Evolutionary conservation across 2,329 filamentous ascomycete genomes (phyloP).

Genomic region (Diatrype stigma): DNA sequence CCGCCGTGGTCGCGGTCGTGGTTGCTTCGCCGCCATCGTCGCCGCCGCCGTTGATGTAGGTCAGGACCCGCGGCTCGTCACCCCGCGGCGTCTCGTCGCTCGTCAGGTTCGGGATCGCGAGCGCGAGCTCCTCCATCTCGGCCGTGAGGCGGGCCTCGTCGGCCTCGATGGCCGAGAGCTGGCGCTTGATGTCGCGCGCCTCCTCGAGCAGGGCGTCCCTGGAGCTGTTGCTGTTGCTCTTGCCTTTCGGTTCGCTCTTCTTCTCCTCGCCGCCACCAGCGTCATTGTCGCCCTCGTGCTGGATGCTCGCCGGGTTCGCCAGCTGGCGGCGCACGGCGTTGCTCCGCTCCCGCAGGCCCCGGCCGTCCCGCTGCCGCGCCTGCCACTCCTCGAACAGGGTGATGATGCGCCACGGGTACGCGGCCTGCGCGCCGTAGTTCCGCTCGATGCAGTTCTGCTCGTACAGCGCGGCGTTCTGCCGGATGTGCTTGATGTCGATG

Average conservation of each 20-base stretch:
- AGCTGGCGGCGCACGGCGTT: slow-evolving; percentile 60
- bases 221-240: not conserved
- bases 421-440: slow-evolving; percentile 65
- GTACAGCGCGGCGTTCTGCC: slow-evolving; percentile 76
- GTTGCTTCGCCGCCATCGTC: not conserved
- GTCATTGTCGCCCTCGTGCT: slow-evolving; percentile 39
- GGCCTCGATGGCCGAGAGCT: slow-evolving; percentile 56
- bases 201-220: slow-evolving; percentile 54
- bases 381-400: slow-evolving; percentile 55
- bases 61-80: slow-evolving; percentile 59
- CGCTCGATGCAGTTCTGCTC: slow-evolving; percentile 77
- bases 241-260: slow-evolving; percentile 18
- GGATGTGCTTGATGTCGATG: slow-evolving; percentile 86
- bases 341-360: slow-evolving; percentile 59
- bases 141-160: slow-evolving; percentile 54
- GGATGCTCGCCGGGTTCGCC: slow-evolving; percentile 44
- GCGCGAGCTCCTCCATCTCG: slow-evolving; percentile 71
- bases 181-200: slow-evolving; percentile 60
- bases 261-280: slow-evolving; percentile 17
- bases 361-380: slow-evolving; percentile 55
- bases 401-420: slow-evolving; percentile 53
- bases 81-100: slow-evolving; percentile 71
- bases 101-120: slow-evolving; percentile 83
- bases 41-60: slow-evolving; percentile 64
- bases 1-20: slow-evolving; percentile 43